Conservation (phyloP, 306 rosid genomes). For the Prunus fruticosa region DNA sequence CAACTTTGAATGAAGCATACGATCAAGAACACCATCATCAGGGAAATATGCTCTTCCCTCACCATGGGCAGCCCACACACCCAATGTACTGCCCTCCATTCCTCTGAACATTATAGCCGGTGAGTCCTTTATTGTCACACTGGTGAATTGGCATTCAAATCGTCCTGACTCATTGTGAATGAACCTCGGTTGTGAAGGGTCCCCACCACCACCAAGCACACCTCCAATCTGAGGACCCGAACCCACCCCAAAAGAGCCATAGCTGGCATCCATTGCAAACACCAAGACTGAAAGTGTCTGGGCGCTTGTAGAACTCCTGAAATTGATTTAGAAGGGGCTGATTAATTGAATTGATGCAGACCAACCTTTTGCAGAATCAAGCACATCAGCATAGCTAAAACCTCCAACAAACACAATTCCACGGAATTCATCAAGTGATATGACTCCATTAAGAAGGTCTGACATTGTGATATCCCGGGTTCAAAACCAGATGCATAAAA, state of each 20-base stretch:
- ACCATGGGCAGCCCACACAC: constrained; percentile 90
- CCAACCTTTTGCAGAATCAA: constrained; percentile 96
- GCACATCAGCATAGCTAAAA: constrained; percentile 92
- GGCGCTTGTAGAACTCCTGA: constrained; percentile 78
- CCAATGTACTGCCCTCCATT: constrained; percentile 81
- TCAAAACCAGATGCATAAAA: constrained; percentile 79
- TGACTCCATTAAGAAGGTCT: constrained; percentile 66
- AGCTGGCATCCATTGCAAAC: constrained; percentile 94
- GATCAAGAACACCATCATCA: constrained; percentile 62
- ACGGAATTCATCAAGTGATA: constrained; percentile 59
- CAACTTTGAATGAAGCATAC: constrained; percentile 53
- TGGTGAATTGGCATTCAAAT: constrained; percentile 87
- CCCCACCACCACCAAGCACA: constrained; percentile 76
- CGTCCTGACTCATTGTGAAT: constrained; percentile 89
- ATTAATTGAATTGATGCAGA: constrained; percentile 72
- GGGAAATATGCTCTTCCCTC: constrained; percentile 96
- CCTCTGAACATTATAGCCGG: constrained; percentile 83
- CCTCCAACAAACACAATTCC: constrained; percentile 90
- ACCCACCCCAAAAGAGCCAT: constrained; percentile 95
- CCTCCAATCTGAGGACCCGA: constrained; percentile 88
- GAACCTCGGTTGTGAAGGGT: constrained; percentile 84
- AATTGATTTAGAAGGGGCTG: constrained; percentile 66
- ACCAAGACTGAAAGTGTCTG: constrained; percentile 86
- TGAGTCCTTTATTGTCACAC: constrained; percentile 75
- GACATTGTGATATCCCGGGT: constrained; percentile 93